Evolutionary conservation across 139 green algal genomes (phyloP).

Genomic region (Haematococcus lacustris): DNA sequence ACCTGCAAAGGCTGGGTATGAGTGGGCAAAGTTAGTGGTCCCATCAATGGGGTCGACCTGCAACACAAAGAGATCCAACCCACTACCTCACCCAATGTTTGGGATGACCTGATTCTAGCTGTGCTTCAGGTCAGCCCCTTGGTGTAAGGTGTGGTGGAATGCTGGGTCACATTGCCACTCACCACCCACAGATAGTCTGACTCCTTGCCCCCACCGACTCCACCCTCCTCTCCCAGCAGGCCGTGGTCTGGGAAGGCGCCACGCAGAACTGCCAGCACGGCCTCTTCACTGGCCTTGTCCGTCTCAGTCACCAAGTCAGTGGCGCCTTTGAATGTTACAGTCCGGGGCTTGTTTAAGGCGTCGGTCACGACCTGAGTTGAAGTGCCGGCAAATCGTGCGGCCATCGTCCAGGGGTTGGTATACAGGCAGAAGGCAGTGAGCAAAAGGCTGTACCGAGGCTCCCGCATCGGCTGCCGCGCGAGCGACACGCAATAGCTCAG

Average conservation of each 20-base stretch:
- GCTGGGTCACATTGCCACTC: no score
- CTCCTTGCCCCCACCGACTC: constrained; percentile 61
- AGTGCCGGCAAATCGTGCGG: not conserved
- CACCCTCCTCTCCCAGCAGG: constrained; percentile 87
- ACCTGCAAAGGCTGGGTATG: constrained; percentile 68
- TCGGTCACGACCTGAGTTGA: constrained; percentile 58
- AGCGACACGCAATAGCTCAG: not conserved
- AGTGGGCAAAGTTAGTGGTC: constrained; percentile 85
- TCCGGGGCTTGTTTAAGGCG: constrained; percentile 58
- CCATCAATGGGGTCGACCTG: constrained; percentile 49
- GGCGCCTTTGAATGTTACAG: constrained; percentile 62
- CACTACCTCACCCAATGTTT: no score
- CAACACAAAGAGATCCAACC: no score
- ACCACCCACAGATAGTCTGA: constrained; percentile 76
- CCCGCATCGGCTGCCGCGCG: not conserved
- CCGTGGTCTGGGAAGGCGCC: constrained; percentile 55
- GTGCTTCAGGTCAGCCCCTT: no score
- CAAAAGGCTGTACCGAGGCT: not conserved
- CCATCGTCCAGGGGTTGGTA: not conserved
- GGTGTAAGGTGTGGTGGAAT: no score
- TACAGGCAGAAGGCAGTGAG: not conserved
- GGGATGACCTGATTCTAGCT: no score
- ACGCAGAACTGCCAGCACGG: constrained; percentile 37
- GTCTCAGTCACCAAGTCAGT: constrained; percentile 74
- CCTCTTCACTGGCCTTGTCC: constrained; percentile 58